Conservation (phyloP, 2,329 filamentous ascomycete genomes). For the Fusarium decemcellulare region DNA sequence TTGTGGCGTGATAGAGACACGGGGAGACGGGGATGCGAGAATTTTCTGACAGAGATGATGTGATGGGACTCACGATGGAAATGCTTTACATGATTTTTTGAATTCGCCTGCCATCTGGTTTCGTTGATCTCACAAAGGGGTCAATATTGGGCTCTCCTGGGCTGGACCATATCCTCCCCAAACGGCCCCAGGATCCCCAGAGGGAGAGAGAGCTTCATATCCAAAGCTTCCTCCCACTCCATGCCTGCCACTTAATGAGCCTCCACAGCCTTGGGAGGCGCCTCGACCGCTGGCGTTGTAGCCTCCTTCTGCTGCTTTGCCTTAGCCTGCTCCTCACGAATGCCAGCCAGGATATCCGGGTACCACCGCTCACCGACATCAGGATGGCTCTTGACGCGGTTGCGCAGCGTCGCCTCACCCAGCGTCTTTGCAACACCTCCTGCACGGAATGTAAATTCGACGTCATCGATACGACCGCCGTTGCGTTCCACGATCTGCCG, state of each 20-base stretch:
- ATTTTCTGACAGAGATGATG: constrained; percentile 17
- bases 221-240: not conserved
- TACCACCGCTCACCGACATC: constrained; percentile 90
- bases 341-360: constrained; percentile 71
- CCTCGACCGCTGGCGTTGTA: constrained; percentile 35
- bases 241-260: constrained; percentile 46
- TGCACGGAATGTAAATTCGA: constrained; percentile 87
- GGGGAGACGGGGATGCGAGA: constrained; percentile 6
- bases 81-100: constrained; percentile 40
- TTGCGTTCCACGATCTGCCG: constrained; percentile 69
- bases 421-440: constrained; percentile 77
- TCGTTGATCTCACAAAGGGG: not conserved
- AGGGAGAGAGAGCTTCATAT: not conserved
- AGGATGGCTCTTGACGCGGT: constrained; percentile 87
- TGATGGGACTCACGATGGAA: constrained; percentile 34
- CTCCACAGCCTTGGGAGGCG: constrained; percentile 47
- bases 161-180: not conserved
- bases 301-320: constrained; percentile 51
- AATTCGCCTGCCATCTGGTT: constrained; percentile 9
- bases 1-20: constrained; percentile 32
- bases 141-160: not conserved
- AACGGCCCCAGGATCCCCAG: not conserved
- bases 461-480: constrained; percentile 76
- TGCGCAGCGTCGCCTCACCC: constrained; percentile 87
- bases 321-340: constrained; percentile 70